These are phyloP conservation scores for Carex kokanica DNA, from an alignment of 176 grass and related monocot genomes.

Conservation along the genomic window DNA sequence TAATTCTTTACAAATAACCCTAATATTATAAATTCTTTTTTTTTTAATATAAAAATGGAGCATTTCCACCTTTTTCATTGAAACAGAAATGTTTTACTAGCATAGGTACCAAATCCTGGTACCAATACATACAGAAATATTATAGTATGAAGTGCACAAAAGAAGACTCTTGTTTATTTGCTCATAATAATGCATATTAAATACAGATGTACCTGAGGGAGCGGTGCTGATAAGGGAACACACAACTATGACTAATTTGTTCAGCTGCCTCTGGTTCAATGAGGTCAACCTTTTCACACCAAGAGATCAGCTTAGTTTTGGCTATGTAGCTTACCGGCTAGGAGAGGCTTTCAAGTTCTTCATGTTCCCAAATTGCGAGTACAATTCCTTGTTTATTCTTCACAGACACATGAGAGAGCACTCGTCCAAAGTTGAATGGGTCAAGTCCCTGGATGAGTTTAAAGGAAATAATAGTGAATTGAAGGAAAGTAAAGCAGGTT, in stretches of 20 bases:
- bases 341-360: conserved; percentile 61
- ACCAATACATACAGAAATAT: neutral
- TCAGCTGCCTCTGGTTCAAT: conserved; percentile 98
- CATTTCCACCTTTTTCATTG: neutral
- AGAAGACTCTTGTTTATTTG: neutral
- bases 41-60: too few relatives aligned
- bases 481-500: conserved; percentile 79
- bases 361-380: conserved; percentile 99
- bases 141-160: neutral
- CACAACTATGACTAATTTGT: conserved; percentile 64
- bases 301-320: conserved; percentile 95
- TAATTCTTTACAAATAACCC: neutral
- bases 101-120: too few relatives aligned
- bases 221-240: conserved; percentile 91
- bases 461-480: conserved; percentile 54
- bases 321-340: conserved; percentile 61
- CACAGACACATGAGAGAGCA: conserved; percentile 88
- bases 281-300: conserved; percentile 97
- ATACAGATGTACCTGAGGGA: conserved; percentile 88
- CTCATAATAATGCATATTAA: neutral
- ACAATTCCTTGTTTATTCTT: conserved; percentile 89
- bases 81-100: neutral
- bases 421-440: conserved; percentile 89
- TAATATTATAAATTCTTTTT: too few relatives aligned
- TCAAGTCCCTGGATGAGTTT: conserved; percentile 75